Percentiles rank a stretch among this genome's conserved stretches.
These are phyloP conservation scores for Orobanche coerulescens DNA, from an alignment of 257 asterid species.

Conservation along the genomic window DNA sequence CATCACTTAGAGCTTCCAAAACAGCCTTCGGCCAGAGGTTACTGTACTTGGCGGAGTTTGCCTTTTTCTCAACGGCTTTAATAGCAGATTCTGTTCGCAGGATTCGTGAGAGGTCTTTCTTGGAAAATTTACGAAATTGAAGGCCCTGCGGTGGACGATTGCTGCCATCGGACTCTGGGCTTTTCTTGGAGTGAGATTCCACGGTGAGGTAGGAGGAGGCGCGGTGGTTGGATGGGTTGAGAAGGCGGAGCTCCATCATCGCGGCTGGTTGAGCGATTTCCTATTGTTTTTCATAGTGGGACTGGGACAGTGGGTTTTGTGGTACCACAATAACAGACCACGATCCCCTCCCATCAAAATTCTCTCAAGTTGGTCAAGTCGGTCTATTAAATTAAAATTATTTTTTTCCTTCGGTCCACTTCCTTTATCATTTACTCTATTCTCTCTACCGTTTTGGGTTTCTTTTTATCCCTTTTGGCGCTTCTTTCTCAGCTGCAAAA, in stretches of 20 bases:
- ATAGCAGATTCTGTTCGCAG: slow-evolving; percentile 73
- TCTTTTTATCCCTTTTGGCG: too few species aligned
- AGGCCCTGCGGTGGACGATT: slow-evolving; percentile 27
- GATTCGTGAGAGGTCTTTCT: slow-evolving; percentile 57
- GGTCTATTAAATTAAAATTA: too few species aligned
- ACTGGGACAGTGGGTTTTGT: too few species aligned
- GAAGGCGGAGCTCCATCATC: slow-evolving; percentile 57
- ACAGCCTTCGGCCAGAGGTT: slow-evolving; percentile 82
- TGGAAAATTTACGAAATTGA: slow-evolving; percentile 38
- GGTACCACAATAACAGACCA: too few species aligned
- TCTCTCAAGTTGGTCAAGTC: too few species aligned
- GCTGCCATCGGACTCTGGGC: slow-evolving; percentile 21
- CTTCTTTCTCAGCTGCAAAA: too few species aligned
- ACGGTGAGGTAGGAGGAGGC: slow-evolving; percentile 24
- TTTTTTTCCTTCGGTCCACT: too few species aligned
- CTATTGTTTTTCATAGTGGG: background rate
- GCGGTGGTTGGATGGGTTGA: slow-evolving; percentile 25
- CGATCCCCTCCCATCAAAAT: too few species aligned
- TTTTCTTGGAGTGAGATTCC: slow-evolving; percentile 32
- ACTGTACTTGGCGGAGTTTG: slow-evolving; percentile 62
- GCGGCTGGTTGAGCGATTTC: slow-evolving; percentile 4
- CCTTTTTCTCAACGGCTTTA: slow-evolving; percentile 54
- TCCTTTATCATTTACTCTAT: too few species aligned
- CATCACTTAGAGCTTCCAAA: slow-evolving; percentile 66
- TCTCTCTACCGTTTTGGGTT: too few species aligned